Base-by-base conservation (phyloP, 176 grass and related monocot genomes). In the Triticum dicoccoides region DNA sequence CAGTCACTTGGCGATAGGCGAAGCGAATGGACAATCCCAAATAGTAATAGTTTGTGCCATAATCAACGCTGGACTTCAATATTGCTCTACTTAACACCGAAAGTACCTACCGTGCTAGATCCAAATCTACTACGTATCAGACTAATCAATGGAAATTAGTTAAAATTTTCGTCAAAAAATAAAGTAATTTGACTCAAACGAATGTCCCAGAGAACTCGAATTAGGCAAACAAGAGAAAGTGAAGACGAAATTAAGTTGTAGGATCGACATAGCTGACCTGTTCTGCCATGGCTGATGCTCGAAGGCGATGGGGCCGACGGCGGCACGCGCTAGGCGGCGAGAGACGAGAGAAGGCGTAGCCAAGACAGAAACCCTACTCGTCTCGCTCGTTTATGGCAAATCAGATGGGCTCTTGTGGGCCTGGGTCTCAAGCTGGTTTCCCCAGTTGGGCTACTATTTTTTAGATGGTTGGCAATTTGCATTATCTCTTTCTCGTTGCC, bases 281-380 rank as follows among this genome's bases (percentile, higher is more conserved):
- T 24, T 85, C 82, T 13, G 69, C 87, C 82, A 89, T 85, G 77
- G 25, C 51, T 76, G 77, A 74, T 80, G 59, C 45, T 67, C 68
- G 4, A 75, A 11, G 65, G 44, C 21, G n/a, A 77, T 41, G 17
- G 23, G 11, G 4, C 61, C 33, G 66, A 29, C 18, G 45, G 42
- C 32, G 41, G 65, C 33, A 68, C 65, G 62, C 8, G 25, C 51
- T 45, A 15, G 86, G 15, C 10, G 51, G 71, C 29, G 11, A 9
- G 74, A 30, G 39, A 23, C 11, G 67, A 58, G 9, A 42, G 30
- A 20, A 65, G 66, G 37, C 13, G 21, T 80, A 75, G 81, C 39
- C 39, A 14, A 79, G 73, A n/a, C 20, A 10, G 18, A 84, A 84
- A 80, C 81, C 75, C 75, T 84, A 84, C 30, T 47, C 52, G 9